Evolutionary conservation across 2,329 filamentous ascomycete species (phyloP).

Genomic region (Dothistroma septosporum): DNA sequence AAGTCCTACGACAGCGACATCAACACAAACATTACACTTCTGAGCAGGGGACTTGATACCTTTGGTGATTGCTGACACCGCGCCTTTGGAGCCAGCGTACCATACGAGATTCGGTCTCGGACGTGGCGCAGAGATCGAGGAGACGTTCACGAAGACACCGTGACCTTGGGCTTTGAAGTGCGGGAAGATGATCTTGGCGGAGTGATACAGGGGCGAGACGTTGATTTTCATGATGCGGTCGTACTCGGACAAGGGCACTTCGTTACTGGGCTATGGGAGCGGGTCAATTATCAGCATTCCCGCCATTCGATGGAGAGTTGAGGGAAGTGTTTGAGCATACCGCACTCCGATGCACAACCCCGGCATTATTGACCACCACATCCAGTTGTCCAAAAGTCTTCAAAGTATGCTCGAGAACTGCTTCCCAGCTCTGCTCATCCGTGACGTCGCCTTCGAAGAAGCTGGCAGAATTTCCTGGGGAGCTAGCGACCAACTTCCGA

Average conservation of each 20-base stretch:
- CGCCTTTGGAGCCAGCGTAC: constrained; percentile 31
- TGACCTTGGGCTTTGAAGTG: constrained; percentile 24
- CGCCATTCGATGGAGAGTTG: not conserved
- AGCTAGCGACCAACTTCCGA: constrained; percentile 9
- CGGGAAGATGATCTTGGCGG: constrained; percentile 29
- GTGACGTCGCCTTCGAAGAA: constrained; percentile 27
- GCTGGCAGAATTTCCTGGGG: not conserved
- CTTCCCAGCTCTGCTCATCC: constrained; percentile 26
- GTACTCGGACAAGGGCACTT: constrained; percentile 32
- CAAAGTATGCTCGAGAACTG: constrained; percentile 23
- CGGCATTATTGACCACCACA: constrained; percentile 30
- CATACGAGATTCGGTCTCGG: constrained; percentile 30
- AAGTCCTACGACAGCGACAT: constrained; percentile 12
- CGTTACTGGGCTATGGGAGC: constrained; percentile 23
- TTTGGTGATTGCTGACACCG: constrained; percentile 25
- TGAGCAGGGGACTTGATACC: not conserved
- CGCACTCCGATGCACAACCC: constrained; percentile 20
- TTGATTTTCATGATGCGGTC: constrained; percentile 35
- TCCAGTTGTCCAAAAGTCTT: constrained; percentile 25
- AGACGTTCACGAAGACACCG: constrained; percentile 31
- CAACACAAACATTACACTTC: not conserved
- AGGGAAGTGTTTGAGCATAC: constrained; percentile 10
- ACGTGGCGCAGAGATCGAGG: constrained; percentile 25
- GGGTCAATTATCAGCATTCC: constrained; percentile 8
- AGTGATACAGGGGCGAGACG: constrained; percentile 33